These are phyloP conservation scores for Candida freyschussii DNA, from an alignment of 1,139 yeast genomes.

Conservation along the genomic window DNA sequence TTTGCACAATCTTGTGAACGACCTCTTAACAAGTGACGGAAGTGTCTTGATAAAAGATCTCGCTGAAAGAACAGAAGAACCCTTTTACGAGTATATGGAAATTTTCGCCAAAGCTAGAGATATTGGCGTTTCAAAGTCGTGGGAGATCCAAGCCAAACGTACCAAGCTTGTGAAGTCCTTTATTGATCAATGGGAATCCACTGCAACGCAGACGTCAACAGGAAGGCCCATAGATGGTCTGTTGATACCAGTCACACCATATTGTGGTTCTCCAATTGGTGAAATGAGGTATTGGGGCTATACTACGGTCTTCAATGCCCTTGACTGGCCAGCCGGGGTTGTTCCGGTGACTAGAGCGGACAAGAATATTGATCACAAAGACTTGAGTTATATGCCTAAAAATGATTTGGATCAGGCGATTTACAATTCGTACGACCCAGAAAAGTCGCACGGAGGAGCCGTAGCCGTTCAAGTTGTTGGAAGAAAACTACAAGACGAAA, in stretches of 20 bases:
- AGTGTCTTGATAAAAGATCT: constrained; percentile 29
- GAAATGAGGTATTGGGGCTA: constrained; percentile 30
- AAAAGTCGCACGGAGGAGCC: constrained; percentile 40
- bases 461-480: constrained; percentile 42
- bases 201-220: constrained; percentile 27
- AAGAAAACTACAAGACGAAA: constrained; percentile 41
- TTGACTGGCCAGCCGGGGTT: constrained; percentile 55
- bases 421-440: constrained; percentile 31
- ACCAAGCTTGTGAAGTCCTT: constrained; percentile 31
- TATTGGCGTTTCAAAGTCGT: constrained; percentile 33
- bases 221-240: constrained; percentile 45
- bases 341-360: constrained; percentile 53
- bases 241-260: constrained; percentile 43
- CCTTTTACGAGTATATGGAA: constrained; percentile 37
- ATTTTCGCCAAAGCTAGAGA: constrained; percentile 32
- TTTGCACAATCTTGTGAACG: constrained; percentile 9
- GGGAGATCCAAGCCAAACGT: constrained; percentile 35
- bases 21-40: constrained; percentile 37
- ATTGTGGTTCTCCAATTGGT: constrained; percentile 31
- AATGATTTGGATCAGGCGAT: constrained; percentile 19
- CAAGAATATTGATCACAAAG: constrained; percentile 26
- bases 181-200: constrained; percentile 25
- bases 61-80: constrained; percentile 32
- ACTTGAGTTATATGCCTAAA: constrained; percentile 17
- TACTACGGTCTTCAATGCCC: constrained; percentile 54